Evolutionary conservation across 768 basidiomycete species (phyloP).

Genomic region (Boletus vermiculosoides): DNA sequence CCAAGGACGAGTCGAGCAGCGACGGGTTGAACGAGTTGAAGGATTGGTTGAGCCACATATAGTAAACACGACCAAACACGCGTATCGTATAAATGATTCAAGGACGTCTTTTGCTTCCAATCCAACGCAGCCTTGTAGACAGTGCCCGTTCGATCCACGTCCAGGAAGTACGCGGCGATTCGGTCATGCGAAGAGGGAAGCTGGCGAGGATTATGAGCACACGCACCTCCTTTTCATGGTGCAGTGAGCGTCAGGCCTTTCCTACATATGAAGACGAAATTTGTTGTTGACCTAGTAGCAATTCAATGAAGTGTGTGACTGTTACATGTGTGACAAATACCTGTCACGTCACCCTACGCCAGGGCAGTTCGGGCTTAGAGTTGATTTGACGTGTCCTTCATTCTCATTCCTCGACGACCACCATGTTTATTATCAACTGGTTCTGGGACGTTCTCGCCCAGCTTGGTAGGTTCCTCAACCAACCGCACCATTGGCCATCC

Average conservation of each 20-base stretch:
- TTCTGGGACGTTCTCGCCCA: conserved; percentile 95
- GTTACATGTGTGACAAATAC: conserved; percentile 6
- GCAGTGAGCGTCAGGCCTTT: conserved; percentile 65
- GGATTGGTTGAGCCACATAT: conserved; percentile 47
- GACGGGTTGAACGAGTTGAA: conserved; percentile 44
- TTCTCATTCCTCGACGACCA: conserved; percentile 24
- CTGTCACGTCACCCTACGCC: conserved; percentile 21
- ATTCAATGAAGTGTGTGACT: background rate
- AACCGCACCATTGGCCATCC: background rate
- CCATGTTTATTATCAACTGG: conserved; percentile 90
- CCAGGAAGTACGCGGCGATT: conserved; percentile 62
- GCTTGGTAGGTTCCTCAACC: conserved; percentile 61
- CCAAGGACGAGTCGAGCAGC: conserved; percentile 27
- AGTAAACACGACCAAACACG: conserved; percentile 33
- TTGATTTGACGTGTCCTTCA: conserved; percentile 21
- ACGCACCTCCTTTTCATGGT: conserved; percentile 46
- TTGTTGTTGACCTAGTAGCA: background rate
- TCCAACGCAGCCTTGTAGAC: conserved; percentile 64
- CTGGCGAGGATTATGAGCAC: conserved; percentile 62
- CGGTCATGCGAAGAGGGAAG: conserved; percentile 60
- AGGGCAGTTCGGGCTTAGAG: background rate
- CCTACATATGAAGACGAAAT: conserved; percentile 43
- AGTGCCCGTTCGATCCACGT: conserved; percentile 58
- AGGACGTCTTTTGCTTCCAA: background rate
- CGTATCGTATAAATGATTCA: conserved; percentile 11